Evolutionary conservation across 23 red algal genomes (phyloP).

Genomic region (Gracilaria caudata): DNA sequence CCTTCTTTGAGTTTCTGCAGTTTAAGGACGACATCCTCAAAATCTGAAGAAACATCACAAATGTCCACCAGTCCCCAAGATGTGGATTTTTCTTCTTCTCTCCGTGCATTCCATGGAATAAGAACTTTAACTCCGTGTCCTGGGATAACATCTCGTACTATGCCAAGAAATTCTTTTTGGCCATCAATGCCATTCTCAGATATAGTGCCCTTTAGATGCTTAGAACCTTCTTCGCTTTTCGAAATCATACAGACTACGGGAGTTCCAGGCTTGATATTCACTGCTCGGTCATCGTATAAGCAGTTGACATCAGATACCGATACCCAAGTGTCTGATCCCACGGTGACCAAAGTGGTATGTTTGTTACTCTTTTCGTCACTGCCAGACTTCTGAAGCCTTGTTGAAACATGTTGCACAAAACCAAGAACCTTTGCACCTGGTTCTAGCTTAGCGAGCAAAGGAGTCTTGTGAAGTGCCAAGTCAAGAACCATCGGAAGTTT

Average conservation of each 20-base stretch:
- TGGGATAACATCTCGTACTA: conserved; percentile 28
- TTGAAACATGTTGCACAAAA: conserved; percentile 47
- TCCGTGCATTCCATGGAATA: conserved; percentile 51
- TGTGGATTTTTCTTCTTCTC: conserved; percentile 16
- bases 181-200: conserved; percentile 49
- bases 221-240: neutral
- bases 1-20: conserved; percentile 25
- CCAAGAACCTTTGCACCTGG: conserved; percentile 27
- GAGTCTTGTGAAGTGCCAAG: conserved; percentile 3
- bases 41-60: conserved; percentile 59
- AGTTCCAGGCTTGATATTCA: conserved; percentile 1
- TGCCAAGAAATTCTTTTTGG: conserved; percentile 22
- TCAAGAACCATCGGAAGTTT: conserved; percentile 40
- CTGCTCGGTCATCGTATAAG: conserved; percentile 7
- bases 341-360: conserved; percentile 3
- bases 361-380: neutral
- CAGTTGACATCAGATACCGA: conserved; percentile 42
- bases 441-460: neutral
- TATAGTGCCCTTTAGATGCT: conserved; percentile 15
- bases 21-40: conserved; percentile 36
- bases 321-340: conserved; percentile 4
- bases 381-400: neutral
- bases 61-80: conserved; percentile 57
- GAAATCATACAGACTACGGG: conserved; percentile 52
- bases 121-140: conserved; percentile 50